Evolutionary conservation across 495 filamentous ascomycete genomes (phyloP).

Genomic region (Collariella sp.): DNA sequence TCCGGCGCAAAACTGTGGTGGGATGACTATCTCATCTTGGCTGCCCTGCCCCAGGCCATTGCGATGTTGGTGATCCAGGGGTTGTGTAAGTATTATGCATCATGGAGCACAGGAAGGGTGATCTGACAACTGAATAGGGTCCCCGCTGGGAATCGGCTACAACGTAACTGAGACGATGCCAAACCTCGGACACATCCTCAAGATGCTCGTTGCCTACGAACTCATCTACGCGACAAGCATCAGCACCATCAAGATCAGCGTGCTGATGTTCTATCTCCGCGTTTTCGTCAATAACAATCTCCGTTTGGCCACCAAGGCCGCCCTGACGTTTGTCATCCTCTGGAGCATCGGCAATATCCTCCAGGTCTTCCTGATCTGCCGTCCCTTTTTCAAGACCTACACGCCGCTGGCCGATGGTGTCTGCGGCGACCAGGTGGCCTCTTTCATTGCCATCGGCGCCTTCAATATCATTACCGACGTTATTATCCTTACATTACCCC

Average conservation of each 20-base stretch:
- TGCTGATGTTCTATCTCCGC: constrained; percentile 24
- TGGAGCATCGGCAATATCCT: constrained; percentile 19
- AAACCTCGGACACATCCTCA: constrained; percentile 14
- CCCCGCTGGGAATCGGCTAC: constrained; percentile 15
- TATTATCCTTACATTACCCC: constrained; percentile 20
- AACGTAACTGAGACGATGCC: constrained; percentile 4
- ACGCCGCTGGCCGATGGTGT: background rate
- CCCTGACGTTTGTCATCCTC: constrained; percentile 11
- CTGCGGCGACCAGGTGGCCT: constrained; percentile 14
- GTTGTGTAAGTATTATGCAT: constrained; percentile 9
- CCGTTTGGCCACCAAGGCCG: constrained; percentile 10
- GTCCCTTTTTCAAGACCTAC: constrained; percentile 15
- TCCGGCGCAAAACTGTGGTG: constrained; percentile 22
- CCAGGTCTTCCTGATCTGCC: constrained; percentile 21
- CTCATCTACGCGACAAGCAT: constrained; percentile 16
- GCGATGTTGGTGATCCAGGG: constrained; percentile 24
- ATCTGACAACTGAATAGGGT: constrained; percentile 3
- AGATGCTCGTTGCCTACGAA: constrained; percentile 20
- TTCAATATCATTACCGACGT: constrained; percentile 26
- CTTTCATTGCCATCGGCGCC: constrained; percentile 19
- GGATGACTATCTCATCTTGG: constrained; percentile 28
- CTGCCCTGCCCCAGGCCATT: constrained; percentile 19
- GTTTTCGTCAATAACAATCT: constrained; percentile 18
- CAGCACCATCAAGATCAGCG: constrained; percentile 19
- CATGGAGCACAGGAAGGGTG: background rate